Evolutionary conservation across 2,329 filamentous ascomycete species (phyloP).

Genomic region (Trichoderma sp.): DNA sequence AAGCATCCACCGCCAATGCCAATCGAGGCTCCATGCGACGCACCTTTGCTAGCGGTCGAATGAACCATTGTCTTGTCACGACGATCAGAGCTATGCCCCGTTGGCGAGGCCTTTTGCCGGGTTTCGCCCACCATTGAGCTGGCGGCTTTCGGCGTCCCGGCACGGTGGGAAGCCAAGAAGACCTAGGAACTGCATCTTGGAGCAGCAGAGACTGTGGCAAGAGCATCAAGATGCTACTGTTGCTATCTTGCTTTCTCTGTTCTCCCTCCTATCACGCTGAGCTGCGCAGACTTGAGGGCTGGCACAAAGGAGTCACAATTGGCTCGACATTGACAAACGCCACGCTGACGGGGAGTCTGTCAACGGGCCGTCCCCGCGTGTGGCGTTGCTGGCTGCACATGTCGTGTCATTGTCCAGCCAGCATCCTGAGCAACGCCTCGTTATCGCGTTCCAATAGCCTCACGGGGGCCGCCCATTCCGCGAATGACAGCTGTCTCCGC

Average conservation of each 20-base stretch:
- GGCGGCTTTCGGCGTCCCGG: constrained; percentile 4
- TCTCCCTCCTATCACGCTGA: not conserved
- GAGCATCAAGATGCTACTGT: not conserved
- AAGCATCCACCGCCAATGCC: constrained; percentile 2
- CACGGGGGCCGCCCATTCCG: not conserved
- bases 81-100: constrained; percentile 1
- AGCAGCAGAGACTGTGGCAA: no score
- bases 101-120: constrained; percentile 4
- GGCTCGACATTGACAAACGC: no score
- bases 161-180: not conserved
- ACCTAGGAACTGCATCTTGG: not conserved
- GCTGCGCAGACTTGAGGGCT: not conserved
- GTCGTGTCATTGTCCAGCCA: not conserved
- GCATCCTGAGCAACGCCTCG: not conserved
- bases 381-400: constrained; percentile 6
- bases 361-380: constrained; percentile 17
- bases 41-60: constrained; percentile 14
- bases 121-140: not conserved
- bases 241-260: not conserved
- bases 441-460: constrained; percentile 14
- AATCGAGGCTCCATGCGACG: constrained; percentile 1
- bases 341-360: not conserved
- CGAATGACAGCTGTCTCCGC: not conserved
- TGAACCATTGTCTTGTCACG: not conserved
- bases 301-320: not conserved